Conservation (phyloP, 2,329 filamentous ascomycete genomes). For the Nothopassalora personata region DNA sequence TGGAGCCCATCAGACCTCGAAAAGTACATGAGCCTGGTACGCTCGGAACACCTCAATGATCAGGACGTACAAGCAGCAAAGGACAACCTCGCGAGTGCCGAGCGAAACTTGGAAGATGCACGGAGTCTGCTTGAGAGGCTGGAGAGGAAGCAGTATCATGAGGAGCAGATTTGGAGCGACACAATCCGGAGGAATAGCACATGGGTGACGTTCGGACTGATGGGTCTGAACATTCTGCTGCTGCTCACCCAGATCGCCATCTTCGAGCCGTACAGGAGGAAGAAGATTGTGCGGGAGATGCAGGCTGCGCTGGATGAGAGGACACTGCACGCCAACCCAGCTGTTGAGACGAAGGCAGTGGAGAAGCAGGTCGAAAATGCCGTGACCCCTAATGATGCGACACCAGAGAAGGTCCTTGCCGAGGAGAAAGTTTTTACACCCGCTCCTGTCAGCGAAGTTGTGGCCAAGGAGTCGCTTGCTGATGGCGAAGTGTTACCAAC, state of each 20-base stretch:
- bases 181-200: slow-evolving; percentile 94
- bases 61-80: slow-evolving; percentile 70
- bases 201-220: slow-evolving; percentile 96
- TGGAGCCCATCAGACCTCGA: slow-evolving; percentile 87
- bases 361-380: slow-evolving; percentile 18
- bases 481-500: slow-evolving; percentile 23
- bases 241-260: slow-evolving; percentile 68
- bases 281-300: slow-evolving; percentile 73
- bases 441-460: background rate
- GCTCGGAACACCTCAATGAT: slow-evolving; percentile 89
- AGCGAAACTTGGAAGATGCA: slow-evolving; percentile 73
- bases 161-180: slow-evolving; percentile 99
- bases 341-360: slow-evolving; percentile 13
- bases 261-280: slow-evolving; percentile 82
- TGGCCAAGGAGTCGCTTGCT: slow-evolving; percentile 13
- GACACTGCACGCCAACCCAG: slow-evolving; percentile 37
- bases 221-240: slow-evolving; percentile 91
- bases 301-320: slow-evolving; percentile 65
- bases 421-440: background rate
- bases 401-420: slow-evolving; percentile 15
- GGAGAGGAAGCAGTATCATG: slow-evolving; percentile 89
- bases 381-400: slow-evolving; percentile 16
- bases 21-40: slow-evolving; percentile 87
- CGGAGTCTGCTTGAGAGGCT: slow-evolving; percentile 69
- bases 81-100: slow-evolving; percentile 66